Base-by-base conservation (phyloP, 139 green algal genomes). In the Chlorella sp. region DNA sequence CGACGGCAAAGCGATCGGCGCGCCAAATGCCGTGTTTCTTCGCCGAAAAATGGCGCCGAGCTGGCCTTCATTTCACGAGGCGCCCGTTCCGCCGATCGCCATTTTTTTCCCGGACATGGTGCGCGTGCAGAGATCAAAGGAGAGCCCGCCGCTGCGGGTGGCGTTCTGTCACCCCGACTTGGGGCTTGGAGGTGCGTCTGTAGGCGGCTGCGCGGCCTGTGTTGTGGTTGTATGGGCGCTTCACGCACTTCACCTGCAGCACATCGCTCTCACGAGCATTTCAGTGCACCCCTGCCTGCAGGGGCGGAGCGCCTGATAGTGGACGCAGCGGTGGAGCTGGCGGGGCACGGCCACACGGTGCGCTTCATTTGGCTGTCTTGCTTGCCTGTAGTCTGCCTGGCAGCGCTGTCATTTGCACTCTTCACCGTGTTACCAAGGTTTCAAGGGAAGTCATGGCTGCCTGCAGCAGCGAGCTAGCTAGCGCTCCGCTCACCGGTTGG, bases 251-350 rank as follows among this genome's bases (percentile, higher is more conserved):
- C 24, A 14, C 11, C 22, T 73, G 64, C 64, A 73, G 5, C 64
- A 73, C 15, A 9, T 2, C 22, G 24, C 21, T 30, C 64, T 7
- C 64, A 3, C 9, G 48, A 57, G 71, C 30, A 11, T 40, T 21
- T 30, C 71, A 1, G 9, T 15, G 15, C 34, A 30, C 24, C 71
- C 32, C 19, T 32, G 34, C 34, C 32, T 92, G 66, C 90, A 94
- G 95, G 98, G 21, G 98, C 98, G n/a, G 98, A 99, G 92, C 91
- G 98, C 19, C 94, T 99, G 14, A 94, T 99, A 18, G 96, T 99
- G 5, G 97, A 99, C 92, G 97, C 97, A 26, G 98, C 98, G 14
- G 88, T 92, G 0, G 98, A 99, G 92, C 94, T 99, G 11, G 90
- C 93, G 18, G 73, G 64, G 0, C 73, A 40, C 19, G 97, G 96